Evolutionary conservation across 2,329 filamentous ascomycete species (phyloP), one percentile per base, ranked within the genome.

Genomic region (Colletotrichum liriopes): DNA sequence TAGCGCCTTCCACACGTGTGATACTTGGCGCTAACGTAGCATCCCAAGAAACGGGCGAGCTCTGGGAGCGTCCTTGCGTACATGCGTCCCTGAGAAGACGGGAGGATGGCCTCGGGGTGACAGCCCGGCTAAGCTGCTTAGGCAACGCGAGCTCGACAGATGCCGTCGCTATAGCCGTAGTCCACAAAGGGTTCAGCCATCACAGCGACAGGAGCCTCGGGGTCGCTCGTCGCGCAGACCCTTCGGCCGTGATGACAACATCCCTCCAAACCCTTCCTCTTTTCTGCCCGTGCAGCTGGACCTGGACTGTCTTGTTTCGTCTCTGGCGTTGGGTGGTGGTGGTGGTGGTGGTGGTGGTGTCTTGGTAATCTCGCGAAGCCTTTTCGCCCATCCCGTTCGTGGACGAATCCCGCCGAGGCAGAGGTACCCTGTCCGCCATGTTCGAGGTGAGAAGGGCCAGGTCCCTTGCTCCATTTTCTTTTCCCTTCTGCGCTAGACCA

Each of bases 331-430:
- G 51, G 52, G 12, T 29, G 52, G 20, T 5, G 32, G 35, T 37
- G 52, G 12, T 29, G 52, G 20, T 5, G 32, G 35, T 37, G 35
- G 35, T 56, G 14, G 54, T 56, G 49, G 16, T 71, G 64, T 62
- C 64, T 71, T 67, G 64, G 65, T 71, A 58, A 71, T 71, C 51
- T 71, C 65, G 65, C 68, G 51, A 68, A 32, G 61, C 60, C 49
- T 58, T 32, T 37, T 56, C 66, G 51, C 41, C 60, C 41, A 49
- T 51, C 39, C 66, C 43, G 45, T 61, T 67, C 63, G 39, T 67
- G 54, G 54, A 47, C 47, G 63, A 47, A 58, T 54, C 37, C 60
- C 32, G 45, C 18, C 20, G 45, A 67, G 55, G 54, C 39, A 71
- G 23, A 32, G 29, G 14, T 37, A 67, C 63, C 39, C 55, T 49